Evolutionary conservation across 305 asterid genomes (phyloP), one percentile per base, ranked within the genome.

Genomic region (Fraxinus platypoda): DNA sequence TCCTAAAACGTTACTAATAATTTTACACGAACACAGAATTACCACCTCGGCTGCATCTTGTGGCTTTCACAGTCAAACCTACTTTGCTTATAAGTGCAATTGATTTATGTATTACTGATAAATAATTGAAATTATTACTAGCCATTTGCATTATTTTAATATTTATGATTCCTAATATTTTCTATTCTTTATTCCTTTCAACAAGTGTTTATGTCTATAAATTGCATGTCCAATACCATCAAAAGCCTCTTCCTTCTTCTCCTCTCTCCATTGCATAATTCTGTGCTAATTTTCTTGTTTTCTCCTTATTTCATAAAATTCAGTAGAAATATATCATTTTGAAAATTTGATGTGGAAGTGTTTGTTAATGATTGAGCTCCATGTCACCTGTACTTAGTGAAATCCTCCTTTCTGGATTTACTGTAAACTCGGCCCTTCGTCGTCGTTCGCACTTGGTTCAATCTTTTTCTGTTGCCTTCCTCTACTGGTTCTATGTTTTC

Each of bases 391-490:
- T 87, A 43, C 89, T 88, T 12, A 83, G 89, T 84, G 94, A 92
- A 84, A 54, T 89, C 68, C 81, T 88, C 78, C 87, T 87, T 12
- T 88, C 91, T 31, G 92, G 91, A 52, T 87, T 80, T 19, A 86
- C 90, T 5, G 74, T 88, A 1, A 85, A 78, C 87, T 88, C 92
- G 37, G 72, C 91, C 33, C 86, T 88, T 57, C 91, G 83, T 35
- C 92, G 85, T 13, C 84, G 88, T 49, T 89, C 90, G 68, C 95
- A 90, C 84, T 86, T 91, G 25, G 90, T 91, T 74, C 96, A 92
- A 83, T 92, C 96, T 74, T 77, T 87, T 81, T 87, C 89, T 28
- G 86, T 89, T 62, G 88, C 85, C 41, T 89, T 89, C 85, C 88
- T 89, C 80, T 87, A 87, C 17, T 89, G 89, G 90, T 89, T 87